These are phyloP conservation scores for Aschersonia sp. DNA, from an alignment of 2,329 filamentous ascomycete species.

Conservation along the genomic window DNA sequence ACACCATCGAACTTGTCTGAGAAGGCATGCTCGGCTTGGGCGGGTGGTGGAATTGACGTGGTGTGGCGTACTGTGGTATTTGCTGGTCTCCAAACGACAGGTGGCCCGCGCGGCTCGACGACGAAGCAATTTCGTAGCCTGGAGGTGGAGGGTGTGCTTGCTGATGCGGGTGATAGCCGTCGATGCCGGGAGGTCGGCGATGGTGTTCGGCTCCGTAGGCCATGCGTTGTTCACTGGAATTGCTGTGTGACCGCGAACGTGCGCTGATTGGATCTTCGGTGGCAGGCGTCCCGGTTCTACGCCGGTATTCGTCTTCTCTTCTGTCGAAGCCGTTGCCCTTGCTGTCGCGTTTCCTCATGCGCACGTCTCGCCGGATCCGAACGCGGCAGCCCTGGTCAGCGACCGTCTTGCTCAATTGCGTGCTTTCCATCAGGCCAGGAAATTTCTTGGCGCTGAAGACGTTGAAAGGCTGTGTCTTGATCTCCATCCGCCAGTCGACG, in stretches of 20 bases:
- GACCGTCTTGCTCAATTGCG: constrained; percentile 72
- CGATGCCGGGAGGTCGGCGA: constrained; percentile 32
- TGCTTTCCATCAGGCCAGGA: constrained; percentile 83
- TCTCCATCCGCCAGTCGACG: constrained; percentile 77
- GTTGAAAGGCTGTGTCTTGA: constrained; percentile 73
- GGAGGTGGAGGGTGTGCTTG: constrained; percentile 13
- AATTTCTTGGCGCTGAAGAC: constrained; percentile 99
- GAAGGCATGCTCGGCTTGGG: constrained; percentile 7
- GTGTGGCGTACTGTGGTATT: constrained; percentile 18
- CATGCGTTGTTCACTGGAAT: constrained; percentile 35
- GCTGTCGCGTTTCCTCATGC: constrained; percentile 72
- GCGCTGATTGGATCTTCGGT: constrained; percentile 16
- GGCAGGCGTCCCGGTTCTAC: constrained; percentile 20
- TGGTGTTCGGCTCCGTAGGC: constrained; percentile 25
- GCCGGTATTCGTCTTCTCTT: constrained; percentile 50
- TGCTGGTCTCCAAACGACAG: constrained; percentile 19
- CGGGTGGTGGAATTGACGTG: constrained; percentile 22
- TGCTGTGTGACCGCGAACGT: constrained; percentile 46
- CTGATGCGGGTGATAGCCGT: constrained; percentile 24
- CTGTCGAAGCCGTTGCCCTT: constrained; percentile 44
- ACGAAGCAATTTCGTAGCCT: constrained; percentile 14
- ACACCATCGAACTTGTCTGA: constrained; percentile 18
- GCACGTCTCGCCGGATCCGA: constrained; percentile 83
- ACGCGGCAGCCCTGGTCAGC: constrained; percentile 96
- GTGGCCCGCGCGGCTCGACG: constrained; percentile 13